Percentiles rank a stretch among this genome's conserved stretches.
Evolutionary conservation across 306 rosid species (phyloP).

Genomic region (Prunus armeniaca): DNA sequence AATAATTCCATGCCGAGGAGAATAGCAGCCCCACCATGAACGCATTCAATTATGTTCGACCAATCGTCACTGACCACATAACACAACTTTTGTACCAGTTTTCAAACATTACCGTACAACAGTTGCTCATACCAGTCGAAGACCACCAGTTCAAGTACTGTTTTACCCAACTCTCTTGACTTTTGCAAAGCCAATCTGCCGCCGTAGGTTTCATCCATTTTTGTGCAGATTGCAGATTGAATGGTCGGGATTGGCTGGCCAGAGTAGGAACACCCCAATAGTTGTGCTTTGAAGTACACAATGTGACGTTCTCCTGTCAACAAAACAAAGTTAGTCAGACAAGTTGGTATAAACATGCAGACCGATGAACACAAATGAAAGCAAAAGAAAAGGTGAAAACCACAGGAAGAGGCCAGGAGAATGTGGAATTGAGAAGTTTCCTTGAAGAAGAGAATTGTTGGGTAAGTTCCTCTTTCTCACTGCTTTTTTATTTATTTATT

Average conservation of each 20-base stretch:
- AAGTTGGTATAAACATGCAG: conserved; percentile 31
- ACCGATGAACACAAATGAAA: not conserved
- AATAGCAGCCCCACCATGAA: not conserved
- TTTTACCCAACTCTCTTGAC: conserved; percentile 8
- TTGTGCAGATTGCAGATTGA: not conserved
- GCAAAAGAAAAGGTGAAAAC: not conserved
- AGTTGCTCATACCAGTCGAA: not conserved
- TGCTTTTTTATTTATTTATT: not conserved
- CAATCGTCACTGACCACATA: conserved; percentile 30
- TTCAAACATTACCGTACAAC: conserved; percentile 2
- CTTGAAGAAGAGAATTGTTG: conserved; percentile 5
- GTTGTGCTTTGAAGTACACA: not conserved
- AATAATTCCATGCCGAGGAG: not conserved
- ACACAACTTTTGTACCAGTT: not conserved
- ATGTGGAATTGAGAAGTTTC: conserved; percentile 20
- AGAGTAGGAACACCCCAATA: not conserved
- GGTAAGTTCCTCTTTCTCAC: conserved; percentile 25
- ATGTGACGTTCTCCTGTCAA: not conserved
- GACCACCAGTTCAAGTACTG: not conserved
- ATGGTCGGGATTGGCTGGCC: conserved; percentile 7
- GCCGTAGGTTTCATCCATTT: not conserved
- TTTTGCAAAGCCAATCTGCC: not conserved
- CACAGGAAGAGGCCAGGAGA: not conserved
- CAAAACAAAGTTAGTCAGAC: conserved; percentile 14
- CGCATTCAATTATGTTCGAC: conserved; percentile 13